Evolutionary conservation across 2,329 filamentous ascomycete species (phyloP).

Genomic region (Aspergillus novoparasiticus): DNA sequence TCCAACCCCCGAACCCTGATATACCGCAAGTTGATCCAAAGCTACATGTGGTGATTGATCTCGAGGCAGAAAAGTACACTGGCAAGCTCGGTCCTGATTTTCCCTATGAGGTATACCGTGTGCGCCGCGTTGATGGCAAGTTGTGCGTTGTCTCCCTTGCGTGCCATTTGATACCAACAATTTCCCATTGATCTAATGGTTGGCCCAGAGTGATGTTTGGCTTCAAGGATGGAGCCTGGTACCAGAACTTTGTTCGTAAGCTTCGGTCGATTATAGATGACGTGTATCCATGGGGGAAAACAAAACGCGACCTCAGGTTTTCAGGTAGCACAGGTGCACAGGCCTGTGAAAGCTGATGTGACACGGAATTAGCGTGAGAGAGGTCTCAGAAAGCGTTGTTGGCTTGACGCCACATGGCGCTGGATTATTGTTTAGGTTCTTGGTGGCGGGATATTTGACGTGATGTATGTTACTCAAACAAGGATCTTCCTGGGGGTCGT

Average conservation of each 20-base stretch:
- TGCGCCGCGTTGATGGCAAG: not conserved
- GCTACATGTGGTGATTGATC: constrained; percentile 1
- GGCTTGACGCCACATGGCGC: not conserved
- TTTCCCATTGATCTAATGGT: not conserved
- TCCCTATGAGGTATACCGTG: constrained; percentile 4
- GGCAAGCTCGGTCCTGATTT: not conserved
- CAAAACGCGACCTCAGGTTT: not conserved
- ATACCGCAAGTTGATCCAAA: constrained; percentile 5
- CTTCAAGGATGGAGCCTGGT: not conserved
- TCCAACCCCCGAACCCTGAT: not conserved
- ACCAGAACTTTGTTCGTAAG: not conserved
- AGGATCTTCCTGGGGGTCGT: not conserved
- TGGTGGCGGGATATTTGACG: not conserved
- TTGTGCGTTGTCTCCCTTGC: not conserved
- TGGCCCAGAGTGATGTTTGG: not conserved
- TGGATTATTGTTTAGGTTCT: not conserved
- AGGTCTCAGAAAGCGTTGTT: not conserved
- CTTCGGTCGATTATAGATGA: not conserved
- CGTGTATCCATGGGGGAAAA: constrained; percentile 4
- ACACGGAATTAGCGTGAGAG: not conserved
- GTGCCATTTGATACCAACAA: not conserved
- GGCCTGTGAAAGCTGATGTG: not conserved
- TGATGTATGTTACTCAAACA: not conserved
- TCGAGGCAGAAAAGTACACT: not conserved
- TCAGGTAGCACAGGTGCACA: not conserved